A percentile compares a stretch with the other conserved stretches of the same genome.
phyloP scores from a whole-genome alignment of 352 stramenopile species.

The Globisporangium mamillatum region DNA sequence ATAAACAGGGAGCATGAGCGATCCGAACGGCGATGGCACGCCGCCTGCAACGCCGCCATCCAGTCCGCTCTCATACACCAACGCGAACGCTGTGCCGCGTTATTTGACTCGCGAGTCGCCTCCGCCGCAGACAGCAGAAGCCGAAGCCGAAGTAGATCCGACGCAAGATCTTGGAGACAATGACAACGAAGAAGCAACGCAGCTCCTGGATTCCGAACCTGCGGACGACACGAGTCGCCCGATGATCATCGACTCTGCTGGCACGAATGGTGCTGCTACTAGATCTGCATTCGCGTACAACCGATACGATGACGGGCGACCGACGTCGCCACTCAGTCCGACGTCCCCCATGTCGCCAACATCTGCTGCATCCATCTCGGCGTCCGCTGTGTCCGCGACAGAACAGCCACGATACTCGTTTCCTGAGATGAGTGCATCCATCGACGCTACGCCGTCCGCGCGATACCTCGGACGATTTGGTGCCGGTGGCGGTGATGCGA shows the following conservation, averaged over 20 bases:
- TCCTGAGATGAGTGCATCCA: slow-evolving; percentile 77
- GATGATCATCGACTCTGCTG: slow-evolving; percentile 5
- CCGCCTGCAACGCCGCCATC: slow-evolving; percentile 61
- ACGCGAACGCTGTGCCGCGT: slow-evolving; percentile 20
- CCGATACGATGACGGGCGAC: slow-evolving; percentile 12
- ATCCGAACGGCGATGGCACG: slow-evolving; percentile 24
- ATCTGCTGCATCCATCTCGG: slow-evolving; percentile 71
- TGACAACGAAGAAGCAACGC: slow-evolving; percentile 14
- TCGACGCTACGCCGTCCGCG: slow-evolving; percentile 70
- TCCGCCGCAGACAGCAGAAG: slow-evolving; percentile 6
- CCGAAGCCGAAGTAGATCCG: slow-evolving; percentile 10
- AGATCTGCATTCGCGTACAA: slow-evolving; percentile 1
- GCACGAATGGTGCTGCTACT: neutral
- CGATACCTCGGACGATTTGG: slow-evolving; percentile 71
- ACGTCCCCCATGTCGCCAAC: slow-evolving; percentile 63
- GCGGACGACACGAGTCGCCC: slow-evolving; percentile 9
- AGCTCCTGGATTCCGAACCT: slow-evolving; percentile 18
- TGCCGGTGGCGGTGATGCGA: slow-evolving; percentile 10
- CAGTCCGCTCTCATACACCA: slow-evolving; percentile 34
- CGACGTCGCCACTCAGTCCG: slow-evolving; percentile 32
- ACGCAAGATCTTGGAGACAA: slow-evolving; percentile 6
- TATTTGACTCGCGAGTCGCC: slow-evolving; percentile 41
- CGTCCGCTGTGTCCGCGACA: slow-evolving; percentile 76
- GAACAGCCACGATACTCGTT: slow-evolving; percentile 70
- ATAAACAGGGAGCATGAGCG: neutral